Percentiles rank a stretch among this genome's conserved stretches.
Conservation (phyloP, 345 rosid genomes). For the Populus alba region DNA sequence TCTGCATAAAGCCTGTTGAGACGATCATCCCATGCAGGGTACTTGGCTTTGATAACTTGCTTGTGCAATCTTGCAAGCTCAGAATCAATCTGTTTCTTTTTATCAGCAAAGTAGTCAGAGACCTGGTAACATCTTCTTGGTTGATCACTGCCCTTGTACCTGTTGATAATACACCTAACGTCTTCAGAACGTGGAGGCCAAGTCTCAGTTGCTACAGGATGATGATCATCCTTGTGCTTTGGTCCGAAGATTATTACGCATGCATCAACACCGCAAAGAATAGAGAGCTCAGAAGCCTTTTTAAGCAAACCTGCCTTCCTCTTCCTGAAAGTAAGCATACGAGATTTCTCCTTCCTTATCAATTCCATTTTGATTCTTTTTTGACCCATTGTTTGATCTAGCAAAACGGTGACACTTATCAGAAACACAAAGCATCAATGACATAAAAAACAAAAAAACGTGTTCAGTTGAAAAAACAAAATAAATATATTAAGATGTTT, state of each 20-base stretch:
- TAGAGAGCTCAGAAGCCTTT: constrained; percentile 16
- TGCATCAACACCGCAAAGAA: constrained; percentile 19
- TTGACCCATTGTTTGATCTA: constrained; percentile 4
- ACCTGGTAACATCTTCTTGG: not conserved
- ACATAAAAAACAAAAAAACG: no score
- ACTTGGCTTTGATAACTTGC: not conserved
- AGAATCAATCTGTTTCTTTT: constrained; percentile 4
- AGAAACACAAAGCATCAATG: no score
- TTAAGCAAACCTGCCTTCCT: constrained; percentile 13
- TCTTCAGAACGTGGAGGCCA: constrained; percentile 15
- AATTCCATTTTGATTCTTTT: constrained; percentile 6
- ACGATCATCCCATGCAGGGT: not conserved
- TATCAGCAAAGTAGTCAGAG: constrained; percentile 14
- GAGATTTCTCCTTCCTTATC: constrained; percentile 8
- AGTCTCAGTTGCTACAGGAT: not conserved
- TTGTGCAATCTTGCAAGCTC: constrained; percentile 2
- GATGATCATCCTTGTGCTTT: not conserved
- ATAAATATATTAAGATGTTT: no score
- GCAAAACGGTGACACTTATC: not conserved
- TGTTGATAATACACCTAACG: not conserved
- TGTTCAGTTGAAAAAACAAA: no score
- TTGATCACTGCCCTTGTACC: not conserved
- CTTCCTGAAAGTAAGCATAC: constrained; percentile 9
- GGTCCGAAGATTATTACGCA: constrained; percentile 16
- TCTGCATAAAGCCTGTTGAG: not conserved